Percentiles rank a stretch among this genome's conserved stretches.
Conservation (phyloP, 139 green algal species). For the Chlamydomonas sphaeroides region DNA sequence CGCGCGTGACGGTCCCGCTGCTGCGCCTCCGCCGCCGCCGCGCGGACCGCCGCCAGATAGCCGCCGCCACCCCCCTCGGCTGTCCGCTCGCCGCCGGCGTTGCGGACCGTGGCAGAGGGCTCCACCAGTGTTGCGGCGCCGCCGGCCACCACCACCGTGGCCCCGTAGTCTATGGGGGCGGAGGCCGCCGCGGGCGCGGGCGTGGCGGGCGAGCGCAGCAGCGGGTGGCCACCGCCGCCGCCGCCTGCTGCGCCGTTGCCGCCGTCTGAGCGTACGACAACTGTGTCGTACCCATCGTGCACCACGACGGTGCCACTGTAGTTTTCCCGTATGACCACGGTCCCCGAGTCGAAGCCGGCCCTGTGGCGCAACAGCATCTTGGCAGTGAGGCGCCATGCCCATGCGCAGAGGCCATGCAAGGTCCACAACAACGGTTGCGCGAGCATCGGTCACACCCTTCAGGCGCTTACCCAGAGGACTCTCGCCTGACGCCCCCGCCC, state of each 20-base stretch:
- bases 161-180: background rate
- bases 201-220: background rate
- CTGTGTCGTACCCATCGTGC: constrained; percentile 20
- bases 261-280: constrained; percentile 6
- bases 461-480: too few species aligned
- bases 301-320: constrained; percentile 30
- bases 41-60: constrained; percentile 42
- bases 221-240: background rate
- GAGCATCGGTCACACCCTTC: too few species aligned
- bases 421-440: too few species aligned
- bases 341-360: constrained; percentile 12
- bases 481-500: too few species aligned
- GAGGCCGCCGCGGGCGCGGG: background rate
- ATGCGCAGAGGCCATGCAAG: too few species aligned
- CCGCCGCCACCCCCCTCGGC: background rate
- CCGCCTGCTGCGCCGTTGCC: constrained; percentile 1
- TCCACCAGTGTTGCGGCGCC: background rate
- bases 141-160: background rate
- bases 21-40: constrained; percentile 31
- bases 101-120: background rate
- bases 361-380: too few species aligned
- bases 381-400: too few species aligned
- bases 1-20: background rate
- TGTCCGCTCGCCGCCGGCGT: background rate
- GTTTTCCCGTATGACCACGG: constrained; percentile 4